Evolutionary conservation across 1,284 basidiomycete genomes (phyloP).

Genomic region (Wolfiporia cocos): DNA sequence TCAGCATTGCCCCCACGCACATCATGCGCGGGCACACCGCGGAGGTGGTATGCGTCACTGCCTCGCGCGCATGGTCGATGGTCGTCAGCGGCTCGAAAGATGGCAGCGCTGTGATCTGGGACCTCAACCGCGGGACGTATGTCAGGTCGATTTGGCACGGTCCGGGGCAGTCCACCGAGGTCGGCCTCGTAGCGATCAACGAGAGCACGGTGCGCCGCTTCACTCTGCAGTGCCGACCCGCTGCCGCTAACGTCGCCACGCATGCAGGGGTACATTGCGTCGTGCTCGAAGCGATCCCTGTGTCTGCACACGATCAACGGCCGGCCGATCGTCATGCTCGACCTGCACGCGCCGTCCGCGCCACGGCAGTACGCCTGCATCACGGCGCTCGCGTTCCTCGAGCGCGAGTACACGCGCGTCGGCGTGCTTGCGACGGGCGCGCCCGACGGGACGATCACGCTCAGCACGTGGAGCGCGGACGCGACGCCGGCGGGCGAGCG

Average conservation of each 20-base stretch:
- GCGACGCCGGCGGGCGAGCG: conserved; percentile 55
- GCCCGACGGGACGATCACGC: conserved; percentile 57
- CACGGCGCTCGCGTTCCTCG: conserved; percentile 72
- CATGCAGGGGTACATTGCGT: conserved; percentile 73
- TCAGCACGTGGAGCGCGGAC: conserved; percentile 73
- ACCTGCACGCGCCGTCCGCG: conserved; percentile 43
- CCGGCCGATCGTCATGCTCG: conserved; percentile 59
- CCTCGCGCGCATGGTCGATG: conserved; percentile 80
- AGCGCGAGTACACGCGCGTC: conserved; percentile 69
- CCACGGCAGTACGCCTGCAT: conserved; percentile 29
- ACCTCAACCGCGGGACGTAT: conserved; percentile 79
- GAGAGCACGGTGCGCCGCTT: conserved; percentile 67
- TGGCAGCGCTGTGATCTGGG: conserved; percentile 86
- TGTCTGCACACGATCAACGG: conserved; percentile 83
- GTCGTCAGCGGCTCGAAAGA: conserved; percentile 83
- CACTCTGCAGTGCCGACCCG: too few relatives aligned
- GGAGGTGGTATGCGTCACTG: conserved; percentile 62
- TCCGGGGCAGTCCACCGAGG: conserved; percentile 35
- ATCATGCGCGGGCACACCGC: conserved; percentile 76
- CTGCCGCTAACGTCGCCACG: too few relatives aligned
- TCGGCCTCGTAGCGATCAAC: conserved; percentile 75
- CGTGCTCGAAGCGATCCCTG: conserved; percentile 63
- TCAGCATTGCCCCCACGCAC: conserved; percentile 48
- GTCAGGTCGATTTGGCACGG: conserved; percentile 72
- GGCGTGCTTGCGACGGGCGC: conserved; percentile 68